These are phyloP conservation scores for Starmerella bombi DNA, from an alignment of 805 yeast species.

Conservation along the genomic window DNA sequence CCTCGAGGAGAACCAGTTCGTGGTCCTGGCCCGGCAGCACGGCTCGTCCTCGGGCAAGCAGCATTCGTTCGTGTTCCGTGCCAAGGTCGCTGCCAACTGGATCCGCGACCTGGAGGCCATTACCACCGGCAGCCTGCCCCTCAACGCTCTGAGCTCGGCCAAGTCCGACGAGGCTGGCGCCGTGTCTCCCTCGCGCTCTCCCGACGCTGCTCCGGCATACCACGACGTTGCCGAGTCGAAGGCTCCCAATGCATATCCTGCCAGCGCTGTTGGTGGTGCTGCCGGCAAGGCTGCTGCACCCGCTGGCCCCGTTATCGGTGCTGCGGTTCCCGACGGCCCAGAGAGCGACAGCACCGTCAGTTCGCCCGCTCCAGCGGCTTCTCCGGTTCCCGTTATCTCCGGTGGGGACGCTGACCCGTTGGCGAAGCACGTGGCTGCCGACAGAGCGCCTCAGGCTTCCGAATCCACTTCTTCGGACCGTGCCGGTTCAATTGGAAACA, in stretches of 20 bases:
- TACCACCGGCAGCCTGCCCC: slow-evolving; percentile 31
- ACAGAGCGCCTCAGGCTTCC: not conserved
- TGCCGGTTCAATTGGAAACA: no score
- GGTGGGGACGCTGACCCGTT: no score
- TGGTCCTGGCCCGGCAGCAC: slow-evolving; percentile 34
- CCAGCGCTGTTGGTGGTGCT: not conserved
- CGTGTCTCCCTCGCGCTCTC: not conserved
- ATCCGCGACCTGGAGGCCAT: slow-evolving; percentile 59
- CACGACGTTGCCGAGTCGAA: not conserved
- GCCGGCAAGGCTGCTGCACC: slow-evolving; percentile 3
- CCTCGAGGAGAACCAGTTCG: slow-evolving; percentile 43
- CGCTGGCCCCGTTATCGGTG: not conserved
- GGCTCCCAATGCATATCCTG: not conserved
- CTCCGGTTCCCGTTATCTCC: no score
- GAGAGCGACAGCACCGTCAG: not conserved
- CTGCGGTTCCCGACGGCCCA: not conserved
- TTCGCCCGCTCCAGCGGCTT: no score
- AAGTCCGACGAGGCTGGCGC: slow-evolving; percentile 24
- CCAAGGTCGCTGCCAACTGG: slow-evolving; percentile 76
- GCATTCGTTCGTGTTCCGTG: slow-evolving; percentile 90
- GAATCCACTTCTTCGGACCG: not conserved
- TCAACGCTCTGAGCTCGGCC: slow-evolving; percentile 1
- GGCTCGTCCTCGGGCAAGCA: slow-evolving; percentile 34
- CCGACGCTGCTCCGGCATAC: not conserved
- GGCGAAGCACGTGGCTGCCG: no score